Conservation (phyloP, 2,329 filamentous ascomycete species). For the Sodiomyces alkalinus region DNA sequence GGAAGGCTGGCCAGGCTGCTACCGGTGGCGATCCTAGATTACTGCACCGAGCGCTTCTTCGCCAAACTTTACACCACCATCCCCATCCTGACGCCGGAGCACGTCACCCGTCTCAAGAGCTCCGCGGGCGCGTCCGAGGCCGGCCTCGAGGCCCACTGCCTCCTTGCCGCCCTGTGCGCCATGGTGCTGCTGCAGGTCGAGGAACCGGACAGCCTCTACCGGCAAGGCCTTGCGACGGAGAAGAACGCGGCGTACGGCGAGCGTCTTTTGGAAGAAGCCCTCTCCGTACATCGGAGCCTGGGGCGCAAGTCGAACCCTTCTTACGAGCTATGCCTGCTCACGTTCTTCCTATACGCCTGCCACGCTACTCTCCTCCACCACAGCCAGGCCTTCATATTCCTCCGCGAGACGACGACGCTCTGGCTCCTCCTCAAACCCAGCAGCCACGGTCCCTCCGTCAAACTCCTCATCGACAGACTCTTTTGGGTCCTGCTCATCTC, state of each 20-base stretch:
- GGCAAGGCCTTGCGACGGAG: slow-evolving; percentile 17
- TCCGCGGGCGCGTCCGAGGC: slow-evolving; percentile 10
- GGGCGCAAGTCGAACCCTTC: slow-evolving; percentile 18
- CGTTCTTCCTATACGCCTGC: slow-evolving; percentile 29
- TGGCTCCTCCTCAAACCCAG: slow-evolving; percentile 19
- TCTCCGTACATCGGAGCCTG: slow-evolving; percentile 18
- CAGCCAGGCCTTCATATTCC: slow-evolving; percentile 25
- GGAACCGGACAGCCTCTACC: slow-evolving; percentile 15
- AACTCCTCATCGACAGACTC: slow-evolving; percentile 17
- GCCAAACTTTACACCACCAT: slow-evolving; percentile 24
- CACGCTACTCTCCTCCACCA: slow-evolving; percentile 26
- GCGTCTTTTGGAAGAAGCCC: slow-evolving; percentile 20
- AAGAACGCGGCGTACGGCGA: slow-evolving; percentile 22
- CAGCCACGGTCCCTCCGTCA: slow-evolving; percentile 10
- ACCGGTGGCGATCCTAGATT: slow-evolving; percentile 17
- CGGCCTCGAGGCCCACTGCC: slow-evolving; percentile 19
- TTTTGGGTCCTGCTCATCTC: slow-evolving; percentile 29
- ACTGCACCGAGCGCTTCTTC: slow-evolving; percentile 24
- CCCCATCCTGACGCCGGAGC: slow-evolving; percentile 23
- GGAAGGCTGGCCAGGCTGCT: slow-evolving; percentile 18
- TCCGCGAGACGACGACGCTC: slow-evolving; percentile 26
- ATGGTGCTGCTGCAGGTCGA: slow-evolving; percentile 26
- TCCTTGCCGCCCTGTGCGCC: slow-evolving; percentile 22
- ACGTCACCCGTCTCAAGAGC: slow-evolving; percentile 16
- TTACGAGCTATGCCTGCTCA: slow-evolving; percentile 22